Conservation (phyloP, 352 stramenopile genomes). For the Proteromonas lacertae region DNA sequence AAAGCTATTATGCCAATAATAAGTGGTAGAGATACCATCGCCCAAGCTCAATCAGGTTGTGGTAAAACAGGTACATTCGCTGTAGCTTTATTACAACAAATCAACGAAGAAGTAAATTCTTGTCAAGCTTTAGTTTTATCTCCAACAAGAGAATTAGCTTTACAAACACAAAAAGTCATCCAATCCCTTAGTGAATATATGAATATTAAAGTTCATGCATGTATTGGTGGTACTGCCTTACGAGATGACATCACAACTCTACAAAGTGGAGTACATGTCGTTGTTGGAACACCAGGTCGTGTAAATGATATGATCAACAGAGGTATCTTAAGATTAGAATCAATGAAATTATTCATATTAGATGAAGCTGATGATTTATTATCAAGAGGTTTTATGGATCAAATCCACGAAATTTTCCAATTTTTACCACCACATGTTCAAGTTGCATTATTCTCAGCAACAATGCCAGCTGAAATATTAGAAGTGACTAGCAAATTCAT, state of each 20-base stretch:
- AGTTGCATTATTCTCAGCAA: slow-evolving; percentile 92
- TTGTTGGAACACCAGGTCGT: slow-evolving; percentile 87
- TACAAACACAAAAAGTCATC: slow-evolving; percentile 97
- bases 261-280: slow-evolving; percentile 80
- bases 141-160: slow-evolving; percentile 90
- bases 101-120: slow-evolving; percentile 67
- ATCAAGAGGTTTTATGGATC: slow-evolving; percentile 91
- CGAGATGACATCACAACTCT: slow-evolving; percentile 91
- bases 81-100: slow-evolving; percentile 85
- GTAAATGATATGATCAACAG: slow-evolving; percentile 98
- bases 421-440: slow-evolving; percentile 82
- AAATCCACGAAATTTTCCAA: slow-evolving; percentile 99
- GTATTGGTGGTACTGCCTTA: slow-evolving; percentile 83
- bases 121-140: slow-evolving; percentile 91
- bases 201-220: slow-evolving; percentile 79
- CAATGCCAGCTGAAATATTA: slow-evolving; percentile 92
- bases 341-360: slow-evolving; percentile 82
- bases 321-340: slow-evolving; percentile 56
- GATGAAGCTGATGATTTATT: slow-evolving; percentile 99
- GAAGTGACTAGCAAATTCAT: slow-evolving; percentile 94
- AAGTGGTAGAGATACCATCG: slow-evolving; percentile 83
- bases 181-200: slow-evolving; percentile 47
- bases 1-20: slow-evolving; percentile 79
- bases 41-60: slow-evolving; percentile 84
- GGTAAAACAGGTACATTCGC: slow-evolving; percentile 97